Evolutionary conservation across 2,329 filamentous ascomycete genomes (phyloP), one percentile per base, ranked within the genome.

Genomic region (Claviceps purpurea): DNA sequence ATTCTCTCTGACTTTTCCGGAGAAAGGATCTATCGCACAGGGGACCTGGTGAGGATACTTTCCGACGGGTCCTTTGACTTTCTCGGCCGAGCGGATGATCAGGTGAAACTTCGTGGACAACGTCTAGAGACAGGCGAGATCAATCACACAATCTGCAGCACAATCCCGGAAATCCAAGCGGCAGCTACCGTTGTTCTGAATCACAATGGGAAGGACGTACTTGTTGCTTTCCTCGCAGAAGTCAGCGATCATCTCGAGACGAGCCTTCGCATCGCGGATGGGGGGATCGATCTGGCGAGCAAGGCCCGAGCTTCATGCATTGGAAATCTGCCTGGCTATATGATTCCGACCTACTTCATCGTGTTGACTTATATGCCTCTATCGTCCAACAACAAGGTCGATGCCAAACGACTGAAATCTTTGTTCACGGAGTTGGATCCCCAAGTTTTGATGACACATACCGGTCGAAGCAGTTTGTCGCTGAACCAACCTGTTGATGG

Each of bases 111-210:
- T 3, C 81, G 91, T 11, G 90, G 90, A 0, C 90, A 96, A 64
- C 77, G 90, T 14, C 75, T 97, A 1, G 91, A 97, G 61, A 85
- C 95, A 55, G 87, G 85, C 1, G 90, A 97, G 69, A 95, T 96
- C 65, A 93, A 95, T 59, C 83, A 90, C 48, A 79, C 85, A 8
- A 88, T 95, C 59, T 82, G 81, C 47, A 72, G 77, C 20, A 77
- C 78, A 0, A 73, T 79, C 0, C 56, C 65, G 0, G 70, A 70
- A 1, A 68, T 93, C 8, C 71, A 76, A 14, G 87, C 95, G 58
- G 82, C 87, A 0, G 81, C 82, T 3, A 94, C 89, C 0, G 70
- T 94, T 14, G 87, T 96, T 1, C 67, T 73, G 3, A 85, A 84
- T 53, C 84, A 89, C 60, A 74, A 87, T 55, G 79, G 83, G n/a